Percentiles rank a stretch among this genome's conserved stretches.
phyloP scores from a whole-genome alignment of 2,329 filamentous ascomycete genomes.

The Alternaria sp. region DNA sequence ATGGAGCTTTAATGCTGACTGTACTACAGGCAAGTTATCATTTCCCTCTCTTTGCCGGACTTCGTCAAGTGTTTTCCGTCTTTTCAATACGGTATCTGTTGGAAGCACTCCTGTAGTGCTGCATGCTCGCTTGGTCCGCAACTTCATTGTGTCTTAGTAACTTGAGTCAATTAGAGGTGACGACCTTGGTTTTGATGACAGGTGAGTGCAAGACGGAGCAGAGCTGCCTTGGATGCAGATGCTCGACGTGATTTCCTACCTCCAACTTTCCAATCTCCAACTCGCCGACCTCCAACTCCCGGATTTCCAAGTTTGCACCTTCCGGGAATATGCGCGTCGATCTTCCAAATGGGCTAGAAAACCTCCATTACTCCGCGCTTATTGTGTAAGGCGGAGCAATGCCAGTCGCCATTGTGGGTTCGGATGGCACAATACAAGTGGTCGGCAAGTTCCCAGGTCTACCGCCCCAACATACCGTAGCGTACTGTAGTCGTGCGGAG shows the following conservation, averaged over 20 bases:
- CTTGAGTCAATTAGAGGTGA: background rate
- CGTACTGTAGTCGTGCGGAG: background rate
- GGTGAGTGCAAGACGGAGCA: background rate
- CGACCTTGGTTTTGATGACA: background rate
- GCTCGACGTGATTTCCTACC: background rate
- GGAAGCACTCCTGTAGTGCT: background rate
- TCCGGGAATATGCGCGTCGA: background rate
- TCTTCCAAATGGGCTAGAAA: background rate
- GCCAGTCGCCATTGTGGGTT: constrained; percentile 34
- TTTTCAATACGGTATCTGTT: background rate
- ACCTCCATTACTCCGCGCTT: background rate
- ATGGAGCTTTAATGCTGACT: constrained; percentile 62
- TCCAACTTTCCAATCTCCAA: background rate
- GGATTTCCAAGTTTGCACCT: background rate
- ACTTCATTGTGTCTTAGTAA: background rate
- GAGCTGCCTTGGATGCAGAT: background rate
- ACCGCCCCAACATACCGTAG: background rate
- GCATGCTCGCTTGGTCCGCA: background rate
- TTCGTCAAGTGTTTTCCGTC: constrained; percentile 7
- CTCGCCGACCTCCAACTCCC: background rate
- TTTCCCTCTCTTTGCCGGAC: constrained; percentile 19
- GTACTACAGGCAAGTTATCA: constrained; percentile 35
- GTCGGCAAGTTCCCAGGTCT: background rate
- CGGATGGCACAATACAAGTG: constrained; percentile 27
- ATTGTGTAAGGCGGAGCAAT: constrained; percentile 14